Conservation (phyloP, 768 basidiomycete genomes). For the Mycena leptocephala region DNA sequence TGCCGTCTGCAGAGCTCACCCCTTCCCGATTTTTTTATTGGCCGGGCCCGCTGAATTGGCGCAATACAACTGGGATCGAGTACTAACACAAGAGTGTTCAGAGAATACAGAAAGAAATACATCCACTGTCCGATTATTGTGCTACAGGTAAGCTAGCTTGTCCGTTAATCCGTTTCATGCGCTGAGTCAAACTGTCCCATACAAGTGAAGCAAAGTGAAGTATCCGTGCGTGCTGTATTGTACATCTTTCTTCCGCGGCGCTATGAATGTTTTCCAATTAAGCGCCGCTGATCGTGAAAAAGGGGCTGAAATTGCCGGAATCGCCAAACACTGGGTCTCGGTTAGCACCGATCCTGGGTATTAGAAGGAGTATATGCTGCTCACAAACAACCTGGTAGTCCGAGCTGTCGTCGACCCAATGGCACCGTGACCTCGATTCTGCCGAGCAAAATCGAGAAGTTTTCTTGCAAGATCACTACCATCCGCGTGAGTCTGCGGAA, state of each 20-base stretch:
- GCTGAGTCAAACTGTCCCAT: too few relatives aligned
- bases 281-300: constrained; percentile 45
- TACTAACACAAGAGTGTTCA: background rate
- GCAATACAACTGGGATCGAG: background rate
- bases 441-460: constrained; percentile 50
- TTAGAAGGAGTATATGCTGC: background rate
- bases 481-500: background rate
- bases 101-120: constrained; percentile 1
- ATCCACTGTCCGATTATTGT: background rate
- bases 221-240: too few relatives aligned
- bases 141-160: background rate
- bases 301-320: constrained; percentile 54
- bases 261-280: background rate
- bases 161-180: background rate
- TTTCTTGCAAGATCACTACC: constrained; percentile 45
- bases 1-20: background rate
- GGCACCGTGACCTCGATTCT: constrained; percentile 45
- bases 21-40: constrained; percentile 21
- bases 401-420: constrained; percentile 40
- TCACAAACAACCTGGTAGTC: constrained; percentile 49
- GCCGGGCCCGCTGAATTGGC: constrained; percentile 18
- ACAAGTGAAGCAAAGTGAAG: too few relatives aligned
- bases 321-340: constrained; percentile 51
- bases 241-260: too few relatives aligned
- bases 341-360: background rate